These are phyloP conservation scores for Moelleriella libera DNA, from an alignment of 2,329 filamentous ascomycete species.

Conservation along the genomic window DNA sequence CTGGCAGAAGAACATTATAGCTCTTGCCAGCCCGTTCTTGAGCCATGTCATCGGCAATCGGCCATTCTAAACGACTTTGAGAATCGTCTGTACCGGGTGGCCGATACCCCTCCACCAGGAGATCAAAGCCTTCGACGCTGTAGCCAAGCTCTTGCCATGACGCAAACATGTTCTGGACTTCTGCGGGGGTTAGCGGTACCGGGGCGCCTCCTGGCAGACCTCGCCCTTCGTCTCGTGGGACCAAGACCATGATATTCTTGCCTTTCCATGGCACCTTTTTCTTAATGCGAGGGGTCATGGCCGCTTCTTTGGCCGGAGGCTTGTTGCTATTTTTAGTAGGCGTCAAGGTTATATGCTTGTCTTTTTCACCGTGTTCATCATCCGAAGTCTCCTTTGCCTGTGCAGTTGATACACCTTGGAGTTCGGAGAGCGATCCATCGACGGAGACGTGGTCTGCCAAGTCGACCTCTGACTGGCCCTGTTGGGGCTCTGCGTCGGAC, in stretches of 20 bases:
- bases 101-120: slow-evolving; percentile 32
- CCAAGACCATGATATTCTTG: slow-evolving; percentile 57
- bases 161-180: slow-evolving; percentile 47
- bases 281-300: slow-evolving; percentile 41
- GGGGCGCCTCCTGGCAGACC: slow-evolving; percentile 41
- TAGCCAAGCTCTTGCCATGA: slow-evolving; percentile 60
- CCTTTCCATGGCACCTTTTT: slow-evolving; percentile 65
- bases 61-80: slow-evolving; percentile 58
- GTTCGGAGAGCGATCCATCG: slow-evolving; percentile 1
- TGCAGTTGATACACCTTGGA: not conserved
- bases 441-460: slow-evolving; percentile 6
- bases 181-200: slow-evolving; percentile 37
- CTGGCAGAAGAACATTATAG: slow-evolving; percentile 56
- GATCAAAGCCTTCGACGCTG: slow-evolving; percentile 52
- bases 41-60: slow-evolving; percentile 42
- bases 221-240: slow-evolving; percentile 54
- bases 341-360: slow-evolving; percentile 15
- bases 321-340: slow-evolving; percentile 21
- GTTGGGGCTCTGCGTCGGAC: slow-evolving; percentile 12
- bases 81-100: slow-evolving; percentile 27
- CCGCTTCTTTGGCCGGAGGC: slow-evolving; percentile 22
- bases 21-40: slow-evolving; percentile 36
- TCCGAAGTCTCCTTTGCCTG: not conserved
- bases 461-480: slow-evolving; percentile 1
- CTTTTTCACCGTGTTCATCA: slow-evolving; percentile 11